A percentile compares a stretch with the other conserved stretches of the same genome.
phyloP scores from a whole-genome alignment of 2,329 filamentous ascomycete genomes.

The Colletotrichum ledebouriae region DNA sequence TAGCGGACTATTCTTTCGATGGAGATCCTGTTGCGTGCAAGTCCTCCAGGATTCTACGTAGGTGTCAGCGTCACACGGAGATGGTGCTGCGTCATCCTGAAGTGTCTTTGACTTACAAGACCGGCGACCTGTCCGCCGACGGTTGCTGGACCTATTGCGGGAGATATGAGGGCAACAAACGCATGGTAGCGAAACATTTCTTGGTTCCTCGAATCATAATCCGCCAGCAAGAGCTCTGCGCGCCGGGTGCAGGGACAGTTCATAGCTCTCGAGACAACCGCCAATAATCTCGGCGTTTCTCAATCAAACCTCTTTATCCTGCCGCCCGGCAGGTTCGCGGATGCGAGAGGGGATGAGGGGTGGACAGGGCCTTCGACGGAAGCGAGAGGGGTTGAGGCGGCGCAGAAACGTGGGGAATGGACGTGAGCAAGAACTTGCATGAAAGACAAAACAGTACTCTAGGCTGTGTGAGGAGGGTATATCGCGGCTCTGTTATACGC shows the following conservation, averaged over 20 bases:
- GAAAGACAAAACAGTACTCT: conserved; percentile 21
- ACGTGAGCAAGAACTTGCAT: conserved; percentile 14
- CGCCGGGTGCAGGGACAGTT: conserved; percentile 2
- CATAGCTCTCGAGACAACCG: conserved; percentile 17
- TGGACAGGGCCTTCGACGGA: conserved; percentile 8
- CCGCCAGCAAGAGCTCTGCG: neutral
- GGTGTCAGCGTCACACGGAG: no score
- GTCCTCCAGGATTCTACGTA: no score
- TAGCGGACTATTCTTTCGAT: no score
- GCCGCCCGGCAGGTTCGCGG: neutral
- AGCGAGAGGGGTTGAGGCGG: conserved; percentile 31
- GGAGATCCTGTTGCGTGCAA: no score
- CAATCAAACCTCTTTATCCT: neutral
- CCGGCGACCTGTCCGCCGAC: neutral
- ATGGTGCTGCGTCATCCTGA: no score
- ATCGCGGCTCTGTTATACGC: conserved; percentile 38
- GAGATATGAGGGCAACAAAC: neutral
- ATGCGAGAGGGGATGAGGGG: neutral
- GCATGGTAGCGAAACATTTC: neutral
- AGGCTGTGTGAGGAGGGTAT: conserved; percentile 31
- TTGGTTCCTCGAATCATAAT: conserved; percentile 16
- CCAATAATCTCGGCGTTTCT: neutral
- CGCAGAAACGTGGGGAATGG: conserved; percentile 11
- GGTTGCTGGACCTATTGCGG: neutral
- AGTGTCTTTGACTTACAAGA: no score